Base-by-base conservation (phyloP, 192 early-diverging fungal species). In the Podila minutissima region DNA sequence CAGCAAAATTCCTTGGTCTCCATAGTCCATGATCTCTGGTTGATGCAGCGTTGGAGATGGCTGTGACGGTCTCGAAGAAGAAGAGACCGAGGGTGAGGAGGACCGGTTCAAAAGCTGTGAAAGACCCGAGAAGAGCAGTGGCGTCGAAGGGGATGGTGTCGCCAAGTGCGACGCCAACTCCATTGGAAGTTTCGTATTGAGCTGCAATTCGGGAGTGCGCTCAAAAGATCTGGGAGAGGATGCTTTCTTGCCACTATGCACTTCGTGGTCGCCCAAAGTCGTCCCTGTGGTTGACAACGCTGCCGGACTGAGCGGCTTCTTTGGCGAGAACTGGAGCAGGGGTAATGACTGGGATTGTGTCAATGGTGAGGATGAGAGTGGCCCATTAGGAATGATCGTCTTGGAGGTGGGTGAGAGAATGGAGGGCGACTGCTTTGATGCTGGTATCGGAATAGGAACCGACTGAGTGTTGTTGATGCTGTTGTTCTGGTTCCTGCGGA, bases 281-380 rank as follows among this genome's bases (percentile, higher is more conserved):
- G 41, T 15, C 15, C 41, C 41, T 17, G 15, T 8, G 2, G 15
- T 17, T 46, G 53, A 26, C 22, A 55, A n/a, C 5, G 53, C 22
- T 28, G 59, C 26, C 26, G 59, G 59, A 20, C 59, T 61, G 59
- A 33, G 1, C 11, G 29, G 11, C 31, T 33, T 61, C 17, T 28
- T 28, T 0, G 59, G 59, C 15, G 31, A 61, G 19, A 61, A 33
- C 17, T 61, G 59, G 31, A 61, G 59, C 15, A 35, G 59, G 11
- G 59, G 59, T 13, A 61, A 61, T 6, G 31, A 61, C 29, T 61
- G 59, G 12, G 59, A 32, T 26, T 61, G 59, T 13, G 53, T 61
- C 59, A 61, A 8, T 7, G 59, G 59, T 7, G 29, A 24, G 5
- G 29, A 61, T 20, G 59, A 33, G 31, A 61, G 28, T 20, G 59